Evolutionary conservation across 257 asterid species (phyloP).

Genomic region (Nicotiana otophora): DNA sequence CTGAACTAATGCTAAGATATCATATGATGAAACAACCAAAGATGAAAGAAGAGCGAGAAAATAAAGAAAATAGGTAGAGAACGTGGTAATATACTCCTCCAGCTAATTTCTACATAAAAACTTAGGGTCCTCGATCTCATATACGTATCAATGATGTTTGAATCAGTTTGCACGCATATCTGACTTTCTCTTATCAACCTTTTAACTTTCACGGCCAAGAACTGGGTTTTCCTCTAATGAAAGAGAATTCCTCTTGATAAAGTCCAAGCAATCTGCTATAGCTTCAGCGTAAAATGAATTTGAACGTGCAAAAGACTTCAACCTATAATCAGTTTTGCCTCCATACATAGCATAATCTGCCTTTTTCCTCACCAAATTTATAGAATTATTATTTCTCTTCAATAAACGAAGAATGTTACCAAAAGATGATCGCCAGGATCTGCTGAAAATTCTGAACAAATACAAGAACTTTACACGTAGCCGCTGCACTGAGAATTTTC

Average conservation of each 20-base stretch:
- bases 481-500: constrained; percentile 31
- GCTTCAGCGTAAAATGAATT: constrained; percentile 58
- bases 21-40: background rate
- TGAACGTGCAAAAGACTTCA: constrained; percentile 26
- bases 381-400: background rate
- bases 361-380: constrained; percentile 10
- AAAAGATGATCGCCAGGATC: constrained; percentile 18
- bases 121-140: no score
- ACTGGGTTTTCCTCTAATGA: constrained; percentile 41
- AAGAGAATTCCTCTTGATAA: constrained; percentile 47
- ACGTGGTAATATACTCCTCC: background rate
- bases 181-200: background rate
- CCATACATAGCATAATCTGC: constrained; percentile 8
- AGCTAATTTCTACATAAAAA: background rate
- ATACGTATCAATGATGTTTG: no score
- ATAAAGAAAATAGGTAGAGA: background rate
- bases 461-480: constrained; percentile 29
- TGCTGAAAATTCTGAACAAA: constrained; percentile 19
- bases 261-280: constrained; percentile 51
- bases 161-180: background rate
- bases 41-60: background rate
- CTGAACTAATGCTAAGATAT: background rate
- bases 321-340: background rate
- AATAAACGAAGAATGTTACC: constrained; percentile 15
- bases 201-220: background rate